A percentile compares a stretch with the other conserved stretches of the same genome.
Conservation (phyloP, 139 green algal genomes). For the Edaphochlamys debaryana region DNA sequence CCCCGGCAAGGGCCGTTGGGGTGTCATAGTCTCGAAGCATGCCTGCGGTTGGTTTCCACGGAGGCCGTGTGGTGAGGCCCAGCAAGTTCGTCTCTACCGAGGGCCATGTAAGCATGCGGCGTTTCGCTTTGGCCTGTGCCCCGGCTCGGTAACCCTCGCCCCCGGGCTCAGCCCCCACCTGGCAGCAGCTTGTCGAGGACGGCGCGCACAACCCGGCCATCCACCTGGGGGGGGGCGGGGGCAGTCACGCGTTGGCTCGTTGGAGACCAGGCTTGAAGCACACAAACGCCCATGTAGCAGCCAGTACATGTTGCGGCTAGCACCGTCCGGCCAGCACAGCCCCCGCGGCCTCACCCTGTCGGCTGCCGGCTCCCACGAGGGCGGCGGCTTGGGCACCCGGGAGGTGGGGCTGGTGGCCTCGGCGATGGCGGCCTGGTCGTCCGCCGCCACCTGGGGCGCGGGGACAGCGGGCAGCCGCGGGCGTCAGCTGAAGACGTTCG, state of each 20-base stretch:
- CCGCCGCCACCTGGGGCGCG: no score
- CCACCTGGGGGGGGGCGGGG: background rate
- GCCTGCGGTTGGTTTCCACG: slow-evolving; percentile 6
- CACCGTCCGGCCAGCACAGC: background rate
- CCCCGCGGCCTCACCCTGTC: background rate
- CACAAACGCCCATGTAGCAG: background rate
- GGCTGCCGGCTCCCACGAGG: background rate
- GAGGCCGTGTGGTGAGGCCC: background rate
- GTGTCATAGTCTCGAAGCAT: slow-evolving; percentile 63
- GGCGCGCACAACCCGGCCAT: slow-evolving; percentile 40
- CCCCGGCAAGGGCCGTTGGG: slow-evolving; percentile 49
- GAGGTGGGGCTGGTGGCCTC: no score
- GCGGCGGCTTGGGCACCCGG: no score
- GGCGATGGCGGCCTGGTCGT: background rate
- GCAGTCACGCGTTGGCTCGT: background rate
- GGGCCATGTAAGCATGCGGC: background rate
- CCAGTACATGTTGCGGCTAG: no score
- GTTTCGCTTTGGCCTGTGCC: no score
- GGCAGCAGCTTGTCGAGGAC: slow-evolving; percentile 57
- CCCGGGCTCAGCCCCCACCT: background rate
- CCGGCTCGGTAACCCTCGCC: background rate
- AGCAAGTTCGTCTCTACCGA: background rate
- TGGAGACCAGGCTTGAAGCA: background rate
- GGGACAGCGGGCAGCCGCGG: no score
- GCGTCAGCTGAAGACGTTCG: no score